Percentiles rank a stretch among this genome's conserved stretches.
These are phyloP conservation scores for Lizanozyma gosingica DNA, from an alignment of 1,139 yeast species.

Conservation along the genomic window DNA sequence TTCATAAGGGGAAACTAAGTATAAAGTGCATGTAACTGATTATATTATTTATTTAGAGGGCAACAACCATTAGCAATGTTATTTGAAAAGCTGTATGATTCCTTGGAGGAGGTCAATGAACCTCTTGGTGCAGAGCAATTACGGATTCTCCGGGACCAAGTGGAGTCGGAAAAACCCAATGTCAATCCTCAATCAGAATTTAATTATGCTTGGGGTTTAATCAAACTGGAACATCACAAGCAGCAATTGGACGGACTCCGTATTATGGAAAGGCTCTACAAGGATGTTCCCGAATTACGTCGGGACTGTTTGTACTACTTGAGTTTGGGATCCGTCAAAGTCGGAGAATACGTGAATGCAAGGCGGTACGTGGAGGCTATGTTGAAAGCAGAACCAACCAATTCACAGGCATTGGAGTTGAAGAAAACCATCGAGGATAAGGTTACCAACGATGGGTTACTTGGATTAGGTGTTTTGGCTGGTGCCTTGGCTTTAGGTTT, in stretches of 20 bases:
- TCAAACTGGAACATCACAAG: conserved; percentile 52
- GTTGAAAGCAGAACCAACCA: conserved; percentile 72
- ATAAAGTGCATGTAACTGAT: too few relatives aligned
- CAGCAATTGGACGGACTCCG: conserved; percentile 76
- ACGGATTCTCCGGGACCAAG: conserved; percentile 66
- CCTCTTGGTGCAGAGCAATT: conserved; percentile 73
- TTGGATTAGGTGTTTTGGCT: conserved; percentile 81
- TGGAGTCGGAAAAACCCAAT: conserved; percentile 69
- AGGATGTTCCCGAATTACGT: conserved; percentile 73
- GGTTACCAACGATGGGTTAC: conserved; percentile 73
- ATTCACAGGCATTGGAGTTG: conserved; percentile 65
- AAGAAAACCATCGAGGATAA: conserved; percentile 75
- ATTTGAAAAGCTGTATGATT: not conserved
- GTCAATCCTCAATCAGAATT: conserved; percentile 79
- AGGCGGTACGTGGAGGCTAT: conserved; percentile 77
- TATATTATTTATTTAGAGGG: too few relatives aligned
- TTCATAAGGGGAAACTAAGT: too few relatives aligned
- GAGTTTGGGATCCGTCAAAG: conserved; percentile 79
- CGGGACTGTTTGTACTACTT: conserved; percentile 86
- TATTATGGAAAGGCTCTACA: conserved; percentile 64
- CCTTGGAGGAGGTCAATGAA: not conserved
- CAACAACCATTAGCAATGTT: not conserved
- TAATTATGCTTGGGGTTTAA: conserved; percentile 94
- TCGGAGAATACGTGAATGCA: conserved; percentile 82
- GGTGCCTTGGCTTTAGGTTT: conserved; percentile 81